These are phyloP conservation scores for Aspergillus leporis DNA, from an alignment of 495 filamentous ascomycete species.

Conservation along the genomic window DNA sequence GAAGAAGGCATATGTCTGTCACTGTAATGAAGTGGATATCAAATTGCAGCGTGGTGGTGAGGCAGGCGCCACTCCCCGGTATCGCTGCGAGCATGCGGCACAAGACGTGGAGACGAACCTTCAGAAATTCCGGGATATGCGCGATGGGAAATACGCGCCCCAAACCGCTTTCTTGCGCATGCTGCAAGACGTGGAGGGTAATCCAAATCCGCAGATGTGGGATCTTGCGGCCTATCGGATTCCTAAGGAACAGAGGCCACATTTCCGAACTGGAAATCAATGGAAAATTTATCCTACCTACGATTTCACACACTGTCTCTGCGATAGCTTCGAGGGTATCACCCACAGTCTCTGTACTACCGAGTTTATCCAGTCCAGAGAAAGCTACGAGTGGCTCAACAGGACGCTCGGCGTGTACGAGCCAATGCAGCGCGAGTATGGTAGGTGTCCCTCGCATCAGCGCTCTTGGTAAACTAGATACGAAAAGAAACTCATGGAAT, in stretches of 20 bases:
- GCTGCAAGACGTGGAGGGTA: constrained; percentile 68
- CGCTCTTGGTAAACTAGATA: neutral
- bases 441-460: too few species aligned
- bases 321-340: constrained; percentile 84
- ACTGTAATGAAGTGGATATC: constrained; percentile 69
- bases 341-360: constrained; percentile 88
- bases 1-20: constrained; percentile 78
- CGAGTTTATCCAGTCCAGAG: constrained; percentile 74
- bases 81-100: constrained; percentile 74
- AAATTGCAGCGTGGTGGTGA: constrained; percentile 82
- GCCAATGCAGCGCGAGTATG: constrained; percentile 82
- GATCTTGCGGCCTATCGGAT: constrained; percentile 78
- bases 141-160: constrained; percentile 86
- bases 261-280: constrained; percentile 69
- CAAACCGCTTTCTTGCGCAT: constrained; percentile 87
- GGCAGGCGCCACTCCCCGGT: constrained; percentile 60
- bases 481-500: neutral
- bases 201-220: constrained; percentile 69
- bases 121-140: constrained; percentile 83
- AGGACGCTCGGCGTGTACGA: constrained; percentile 72
- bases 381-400: constrained; percentile 88
- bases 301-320: constrained; percentile 82
- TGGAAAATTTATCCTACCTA: constrained; percentile 92
- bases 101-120: constrained; percentile 76
- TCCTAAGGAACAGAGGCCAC: constrained; percentile 52